Percentiles rank a stretch among this genome's conserved stretches.
Conservation (phyloP, 176 grass and related monocot species). For the Musa acuminata region DNA sequence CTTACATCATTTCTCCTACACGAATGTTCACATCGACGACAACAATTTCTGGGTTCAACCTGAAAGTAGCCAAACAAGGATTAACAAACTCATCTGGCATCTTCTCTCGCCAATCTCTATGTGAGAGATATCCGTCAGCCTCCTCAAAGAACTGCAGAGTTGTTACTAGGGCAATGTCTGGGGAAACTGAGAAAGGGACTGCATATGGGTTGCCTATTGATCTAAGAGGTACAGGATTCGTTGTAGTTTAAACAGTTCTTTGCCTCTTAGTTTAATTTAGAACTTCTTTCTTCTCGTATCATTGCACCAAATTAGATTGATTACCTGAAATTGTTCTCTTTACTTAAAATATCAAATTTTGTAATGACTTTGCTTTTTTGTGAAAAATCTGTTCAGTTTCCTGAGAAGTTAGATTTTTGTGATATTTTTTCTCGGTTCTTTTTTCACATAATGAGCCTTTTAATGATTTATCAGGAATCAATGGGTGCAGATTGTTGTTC, state of each 20-base stretch:
- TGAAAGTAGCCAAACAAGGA: not conserved
- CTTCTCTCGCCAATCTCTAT: not conserved
- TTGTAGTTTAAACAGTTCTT: not conserved
- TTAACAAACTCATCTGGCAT: not conserved
- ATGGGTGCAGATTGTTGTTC: too few species aligned
- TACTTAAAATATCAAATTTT: not conserved
- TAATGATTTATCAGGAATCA: not conserved
- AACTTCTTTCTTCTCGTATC: not conserved
- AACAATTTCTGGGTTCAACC: not conserved
- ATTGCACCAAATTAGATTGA: not conserved
- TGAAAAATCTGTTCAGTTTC: not conserved
- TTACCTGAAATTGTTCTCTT: not conserved
- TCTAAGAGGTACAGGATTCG: conserved; percentile 46
- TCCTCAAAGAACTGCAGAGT: conserved; percentile 20
- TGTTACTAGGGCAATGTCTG: conserved; percentile 56
- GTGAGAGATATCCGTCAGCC: not conserved
- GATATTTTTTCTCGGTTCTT: not conserved
- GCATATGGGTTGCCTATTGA: conserved; percentile 65
- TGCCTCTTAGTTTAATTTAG: not conserved
- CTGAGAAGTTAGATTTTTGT: not conserved
- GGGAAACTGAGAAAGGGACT: conserved; percentile 21
- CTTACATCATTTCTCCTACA: not conserved
- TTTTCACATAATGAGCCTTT: not conserved
- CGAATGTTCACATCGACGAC: not conserved
- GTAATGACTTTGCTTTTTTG: not conserved